Conservation (phyloP, 306 rosid species). For the Fragaria ananassa region DNA sequence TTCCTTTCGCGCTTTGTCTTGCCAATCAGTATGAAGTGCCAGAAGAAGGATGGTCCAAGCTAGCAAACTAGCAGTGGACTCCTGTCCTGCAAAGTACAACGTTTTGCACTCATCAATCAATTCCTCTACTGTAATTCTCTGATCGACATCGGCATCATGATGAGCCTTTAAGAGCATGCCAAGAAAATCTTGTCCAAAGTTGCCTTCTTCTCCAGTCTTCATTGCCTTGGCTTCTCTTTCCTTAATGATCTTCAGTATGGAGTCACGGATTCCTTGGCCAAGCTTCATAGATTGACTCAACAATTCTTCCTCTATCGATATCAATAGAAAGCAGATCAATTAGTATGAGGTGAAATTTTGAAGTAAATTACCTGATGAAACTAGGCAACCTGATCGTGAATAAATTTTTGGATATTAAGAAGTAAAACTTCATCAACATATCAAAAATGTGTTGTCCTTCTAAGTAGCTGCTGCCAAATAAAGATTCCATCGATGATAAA, state of each 20-base stretch:
- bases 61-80: background rate
- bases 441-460: constrained; percentile 2
- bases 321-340: background rate
- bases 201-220: background rate
- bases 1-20: background rate
- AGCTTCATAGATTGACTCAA: background rate
- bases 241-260: background rate
- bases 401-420: background rate
- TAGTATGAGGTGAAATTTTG: background rate
- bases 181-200: background rate
- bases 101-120: background rate
- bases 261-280: background rate
- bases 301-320: background rate
- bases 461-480: background rate
- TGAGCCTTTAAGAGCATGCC: background rate
- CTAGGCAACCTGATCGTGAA: background rate
- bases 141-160: background rate
- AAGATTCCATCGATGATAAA: too few relatives aligned
- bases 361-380: background rate
- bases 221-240: background rate
- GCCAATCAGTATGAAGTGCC: background rate
- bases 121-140: background rate
- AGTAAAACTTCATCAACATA: background rate
- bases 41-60: background rate
- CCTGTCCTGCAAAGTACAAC: background rate